Conservation (phyloP, 768 basidiomycete species). For the Tulasnella sp. region DNA sequence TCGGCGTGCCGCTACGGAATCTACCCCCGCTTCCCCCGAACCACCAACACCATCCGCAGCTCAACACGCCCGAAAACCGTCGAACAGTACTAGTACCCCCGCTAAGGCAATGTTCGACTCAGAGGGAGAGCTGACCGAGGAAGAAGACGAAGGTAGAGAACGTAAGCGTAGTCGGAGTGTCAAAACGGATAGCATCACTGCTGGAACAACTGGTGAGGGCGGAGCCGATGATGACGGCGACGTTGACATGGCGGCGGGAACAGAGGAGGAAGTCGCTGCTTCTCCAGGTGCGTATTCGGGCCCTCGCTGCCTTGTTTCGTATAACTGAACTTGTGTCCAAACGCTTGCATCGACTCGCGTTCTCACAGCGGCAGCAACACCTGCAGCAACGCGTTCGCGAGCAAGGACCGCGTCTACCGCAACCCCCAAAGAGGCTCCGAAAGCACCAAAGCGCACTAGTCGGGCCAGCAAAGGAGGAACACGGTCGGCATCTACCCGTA, state of each 20-base stretch:
- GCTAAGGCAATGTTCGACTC: slow-evolving; percentile 28
- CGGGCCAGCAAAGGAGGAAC: neutral
- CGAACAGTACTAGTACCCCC: slow-evolving; percentile 20
- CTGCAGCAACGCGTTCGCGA: neutral
- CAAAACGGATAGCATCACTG: slow-evolving; percentile 24
- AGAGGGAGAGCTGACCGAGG: slow-evolving; percentile 38
- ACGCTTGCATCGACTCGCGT: neutral
- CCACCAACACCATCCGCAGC: slow-evolving; percentile 35
- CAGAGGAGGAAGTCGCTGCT: slow-evolving; percentile 19
- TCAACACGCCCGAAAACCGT: slow-evolving; percentile 18
- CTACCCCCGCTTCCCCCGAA: slow-evolving; percentile 51
- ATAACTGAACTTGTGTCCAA: neutral
- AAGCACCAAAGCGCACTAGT: neutral
- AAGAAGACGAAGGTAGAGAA: slow-evolving; percentile 40
- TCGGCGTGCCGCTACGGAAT: slow-evolving; percentile 57
- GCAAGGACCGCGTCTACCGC: neutral
- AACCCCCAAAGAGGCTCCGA: neutral
- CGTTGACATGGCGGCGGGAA: slow-evolving; percentile 18
- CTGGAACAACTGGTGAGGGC: slow-evolving; percentile 2
- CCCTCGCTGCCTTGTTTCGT: neutral
- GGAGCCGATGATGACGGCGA: slow-evolving; percentile 2
- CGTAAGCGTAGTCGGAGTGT: slow-evolving; percentile 26
- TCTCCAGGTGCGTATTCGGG: neutral
- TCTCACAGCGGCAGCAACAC: neutral
- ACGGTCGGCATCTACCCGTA: neutral